Percentiles rank a stretch among this genome's conserved stretches.
phyloP scores from a whole-genome alignment of 2,329 filamentous ascomycete genomes.

The Seiridium cupressi region DNA sequence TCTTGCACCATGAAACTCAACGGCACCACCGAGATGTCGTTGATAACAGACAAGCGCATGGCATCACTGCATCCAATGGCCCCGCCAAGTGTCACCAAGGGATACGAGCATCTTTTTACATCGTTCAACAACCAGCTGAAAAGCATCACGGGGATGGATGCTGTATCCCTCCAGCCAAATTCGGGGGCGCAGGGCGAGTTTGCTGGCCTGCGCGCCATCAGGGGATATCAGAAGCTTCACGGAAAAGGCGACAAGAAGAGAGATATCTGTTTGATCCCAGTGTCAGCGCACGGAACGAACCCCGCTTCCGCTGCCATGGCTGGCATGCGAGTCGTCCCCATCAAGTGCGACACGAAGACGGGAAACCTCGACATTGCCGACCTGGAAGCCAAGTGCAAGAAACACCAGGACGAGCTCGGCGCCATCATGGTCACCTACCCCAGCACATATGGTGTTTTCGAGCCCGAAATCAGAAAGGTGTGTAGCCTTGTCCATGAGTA shows the following conservation, averaged over 20 bases:
- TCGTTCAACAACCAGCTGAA: conserved; percentile 75
- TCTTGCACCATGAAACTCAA: conserved; percentile 99
- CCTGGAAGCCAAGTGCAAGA: conserved; percentile 82
- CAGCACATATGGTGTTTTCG: conserved; percentile 92
- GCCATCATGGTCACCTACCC: conserved; percentile 98
- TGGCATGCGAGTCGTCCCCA: conserved; percentile 87
- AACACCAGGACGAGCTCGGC: conserved; percentile 80
- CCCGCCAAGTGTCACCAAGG: conserved; percentile 59
- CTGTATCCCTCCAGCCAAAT: conserved; percentile 90
- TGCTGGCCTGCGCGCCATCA: conserved; percentile 82
- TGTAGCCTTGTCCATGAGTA: conserved; percentile 83
- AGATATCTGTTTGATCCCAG: conserved; percentile 90
- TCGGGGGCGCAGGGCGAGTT: conserved; percentile 96
- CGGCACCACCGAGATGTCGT: conserved; percentile 88
- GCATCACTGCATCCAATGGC: conserved; percentile 80
- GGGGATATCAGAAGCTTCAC: conserved; percentile 74
- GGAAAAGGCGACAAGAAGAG: conserved; percentile 64
- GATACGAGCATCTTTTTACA: conserved; percentile 69
- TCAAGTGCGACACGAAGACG: conserved; percentile 85
- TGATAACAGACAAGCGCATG: conserved; percentile 75
- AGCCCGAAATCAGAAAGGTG: conserved; percentile 81
- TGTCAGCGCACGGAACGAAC: conserved; percentile 94
- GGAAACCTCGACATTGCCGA: conserved; percentile 89
- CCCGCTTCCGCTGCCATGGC: conserved; percentile 94
- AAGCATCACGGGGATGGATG: conserved; percentile 84